These are phyloP conservation scores for Zea mays DNA, from an alignment of 176 grass and related monocot species.

Conservation along the genomic window Zm-B73-REFERENCE-NAM-5.0 NC_050104.1:114683501-114684000, in stretches of 20 bases:
- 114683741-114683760: slow-evolving; percentile 39
- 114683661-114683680: background rate
- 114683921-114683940: too few relatives aligned
- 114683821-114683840: background rate
- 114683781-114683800: background rate
- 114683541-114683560: too few relatives aligned
- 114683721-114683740: slow-evolving; percentile 38
- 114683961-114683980: too few relatives aligned
- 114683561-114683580: too few relatives aligned
- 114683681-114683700: background rate
- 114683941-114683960: too few relatives aligned
- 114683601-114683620: too few relatives aligned
- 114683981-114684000: too few relatives aligned
- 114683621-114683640: slow-evolving; percentile 61
- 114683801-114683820: background rate
- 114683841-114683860: slow-evolving; percentile 2
- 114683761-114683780: slow-evolving; percentile 37
- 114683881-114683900: too few relatives aligned
- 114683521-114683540: too few relatives aligned
- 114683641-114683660: slow-evolving; percentile 44
- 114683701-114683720: slow-evolving; percentile 7
- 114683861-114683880: background rate
- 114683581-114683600: too few relatives aligned
- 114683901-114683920: too few relatives aligned
- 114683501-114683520: too few relatives aligned